Conservation (phyloP, 2,329 filamentous ascomycete genomes). For the Aspergillus persii region DNA sequence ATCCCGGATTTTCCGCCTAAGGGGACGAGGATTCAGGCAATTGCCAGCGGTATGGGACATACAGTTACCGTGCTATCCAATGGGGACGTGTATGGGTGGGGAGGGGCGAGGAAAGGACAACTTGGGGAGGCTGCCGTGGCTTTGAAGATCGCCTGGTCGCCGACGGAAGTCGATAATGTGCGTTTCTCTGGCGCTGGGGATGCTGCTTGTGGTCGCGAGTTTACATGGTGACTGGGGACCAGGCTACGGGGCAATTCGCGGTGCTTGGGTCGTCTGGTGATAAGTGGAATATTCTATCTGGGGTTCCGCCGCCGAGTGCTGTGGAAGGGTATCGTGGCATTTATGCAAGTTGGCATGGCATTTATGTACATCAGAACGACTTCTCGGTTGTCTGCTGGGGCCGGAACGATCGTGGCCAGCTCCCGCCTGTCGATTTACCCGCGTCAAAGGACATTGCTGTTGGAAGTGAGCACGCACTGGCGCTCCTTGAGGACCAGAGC, state of each 20-base stretch:
- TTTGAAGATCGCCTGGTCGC: slow-evolving; percentile 53
- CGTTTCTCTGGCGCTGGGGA: slow-evolving; percentile 64
- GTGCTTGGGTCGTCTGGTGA: slow-evolving; percentile 62
- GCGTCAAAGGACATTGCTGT: slow-evolving; percentile 64
- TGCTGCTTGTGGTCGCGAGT: slow-evolving; percentile 74
- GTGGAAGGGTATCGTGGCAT: slow-evolving; percentile 61
- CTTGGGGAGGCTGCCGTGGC: slow-evolving; percentile 58
- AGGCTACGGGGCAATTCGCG: slow-evolving; percentile 57
- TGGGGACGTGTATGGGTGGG: slow-evolving; percentile 84
- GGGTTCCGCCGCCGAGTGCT: slow-evolving; percentile 48
- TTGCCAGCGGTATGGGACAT: slow-evolving; percentile 77
- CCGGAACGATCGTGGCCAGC: slow-evolving; percentile 78
- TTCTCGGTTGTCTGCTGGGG: slow-evolving; percentile 72
- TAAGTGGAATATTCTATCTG: slow-evolving; percentile 66
- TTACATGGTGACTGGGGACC: slow-evolving; percentile 66
- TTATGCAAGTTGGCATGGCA: slow-evolving; percentile 75
- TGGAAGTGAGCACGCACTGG: slow-evolving; percentile 88
- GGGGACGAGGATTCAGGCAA: slow-evolving; percentile 57
- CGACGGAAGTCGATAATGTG: slow-evolving; percentile 59
- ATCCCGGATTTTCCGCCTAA: slow-evolving; percentile 64
- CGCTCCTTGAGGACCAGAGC: slow-evolving; percentile 61
- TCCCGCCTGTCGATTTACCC: slow-evolving; percentile 64
- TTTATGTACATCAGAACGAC: slow-evolving; percentile 66
- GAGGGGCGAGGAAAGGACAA: slow-evolving; percentile 81
- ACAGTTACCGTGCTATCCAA: slow-evolving; percentile 69